Conservation (phyloP, 2,329 filamentous ascomycete genomes). For the Diaporthe citrichinensis region DNA sequence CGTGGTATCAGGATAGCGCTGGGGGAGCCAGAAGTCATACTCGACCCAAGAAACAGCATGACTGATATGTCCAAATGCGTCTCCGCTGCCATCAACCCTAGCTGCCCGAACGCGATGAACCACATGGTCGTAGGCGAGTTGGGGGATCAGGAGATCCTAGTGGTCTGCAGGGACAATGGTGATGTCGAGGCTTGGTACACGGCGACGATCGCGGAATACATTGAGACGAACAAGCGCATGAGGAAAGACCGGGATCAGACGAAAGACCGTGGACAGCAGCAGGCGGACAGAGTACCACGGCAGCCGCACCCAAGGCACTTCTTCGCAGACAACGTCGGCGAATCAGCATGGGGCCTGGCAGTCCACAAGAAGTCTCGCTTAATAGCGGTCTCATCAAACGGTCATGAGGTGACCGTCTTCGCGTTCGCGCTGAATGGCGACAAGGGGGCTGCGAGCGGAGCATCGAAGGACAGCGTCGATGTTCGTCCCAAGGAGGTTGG, state of each 20-base stretch:
- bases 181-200: constrained; percentile 81
- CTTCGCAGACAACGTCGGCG: constrained; percentile 81
- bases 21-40: constrained; percentile 64
- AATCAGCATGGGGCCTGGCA: constrained; percentile 90
- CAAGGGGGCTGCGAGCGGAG: not conserved
- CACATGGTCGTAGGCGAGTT: constrained; percentile 78
- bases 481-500: not conserved
- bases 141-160: constrained; percentile 77
- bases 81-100: constrained; percentile 47
- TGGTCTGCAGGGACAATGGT: constrained; percentile 80
- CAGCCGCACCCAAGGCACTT: constrained; percentile 61
- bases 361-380: constrained; percentile 86
- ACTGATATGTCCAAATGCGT: constrained; percentile 35
- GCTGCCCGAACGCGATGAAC: constrained; percentile 75
- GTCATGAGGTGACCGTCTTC: constrained; percentile 67
- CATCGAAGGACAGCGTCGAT: not conserved
- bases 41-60: constrained; percentile 48
- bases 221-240: constrained; percentile 50
- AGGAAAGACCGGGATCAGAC: not conserved
- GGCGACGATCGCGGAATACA: constrained; percentile 61
- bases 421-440: constrained; percentile 57
- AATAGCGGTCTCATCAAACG: constrained; percentile 89
- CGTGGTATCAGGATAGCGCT: constrained; percentile 62
- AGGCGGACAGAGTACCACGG: too few species aligned
- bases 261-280: not conserved